Conservation (phyloP, 768 basidiomycete species). For the Royoungia palumana region DNA sequence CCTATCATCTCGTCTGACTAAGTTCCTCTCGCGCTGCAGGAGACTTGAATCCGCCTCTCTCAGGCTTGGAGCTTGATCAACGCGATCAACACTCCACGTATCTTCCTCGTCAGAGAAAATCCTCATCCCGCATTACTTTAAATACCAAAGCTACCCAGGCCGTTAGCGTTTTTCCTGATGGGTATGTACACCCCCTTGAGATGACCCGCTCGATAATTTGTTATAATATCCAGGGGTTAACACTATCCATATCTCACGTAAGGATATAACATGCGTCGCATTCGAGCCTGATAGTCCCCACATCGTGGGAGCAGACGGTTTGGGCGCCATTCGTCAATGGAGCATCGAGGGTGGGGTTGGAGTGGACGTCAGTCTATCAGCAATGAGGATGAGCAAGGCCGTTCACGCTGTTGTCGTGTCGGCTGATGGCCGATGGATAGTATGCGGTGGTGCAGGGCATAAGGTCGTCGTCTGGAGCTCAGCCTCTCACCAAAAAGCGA, state of each 20-base stretch:
- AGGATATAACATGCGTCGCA: neutral
- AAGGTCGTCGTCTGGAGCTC: neutral
- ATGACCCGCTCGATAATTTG: too few relatives aligned
- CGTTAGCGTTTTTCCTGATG: too few relatives aligned
- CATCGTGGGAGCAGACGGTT: neutral
- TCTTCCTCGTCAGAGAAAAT: too few relatives aligned
- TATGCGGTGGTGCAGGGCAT: neutral
- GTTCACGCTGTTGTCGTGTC: neutral
- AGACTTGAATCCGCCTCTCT: too few relatives aligned
- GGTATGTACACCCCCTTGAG: too few relatives aligned
- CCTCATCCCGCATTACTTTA: too few relatives aligned
- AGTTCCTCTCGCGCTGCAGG: too few relatives aligned
- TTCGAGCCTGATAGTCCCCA: neutral
- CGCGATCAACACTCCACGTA: too few relatives aligned
- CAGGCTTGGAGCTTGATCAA: too few relatives aligned
- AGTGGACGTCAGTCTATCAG: neutral
- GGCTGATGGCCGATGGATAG: slow-evolving; percentile 1
- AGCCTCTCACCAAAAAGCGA: neutral
- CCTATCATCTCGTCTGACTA: too few relatives aligned
- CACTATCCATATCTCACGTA: neutral
- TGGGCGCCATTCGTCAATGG: neutral
- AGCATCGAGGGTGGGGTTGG: neutral
- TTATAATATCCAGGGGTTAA: neutral
- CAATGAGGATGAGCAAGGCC: neutral
- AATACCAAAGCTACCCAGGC: too few relatives aligned